These are phyloP conservation scores for Phytophthora sojae DNA, from an alignment of 352 stramenopile species.

Conservation along the genomic window DNA sequence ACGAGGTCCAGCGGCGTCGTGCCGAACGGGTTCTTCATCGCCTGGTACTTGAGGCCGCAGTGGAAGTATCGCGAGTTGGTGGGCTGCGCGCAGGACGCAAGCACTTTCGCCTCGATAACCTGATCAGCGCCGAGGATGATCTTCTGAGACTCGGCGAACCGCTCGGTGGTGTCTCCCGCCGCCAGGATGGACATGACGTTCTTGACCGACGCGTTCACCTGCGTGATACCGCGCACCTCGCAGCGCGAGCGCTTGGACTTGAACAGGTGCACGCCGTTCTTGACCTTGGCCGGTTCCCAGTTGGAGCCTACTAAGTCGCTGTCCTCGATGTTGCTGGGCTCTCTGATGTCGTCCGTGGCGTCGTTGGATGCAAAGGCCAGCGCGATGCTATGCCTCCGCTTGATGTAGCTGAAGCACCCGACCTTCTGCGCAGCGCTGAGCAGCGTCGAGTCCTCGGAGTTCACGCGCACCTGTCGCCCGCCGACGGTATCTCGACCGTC, in stretches of 20 bases:
- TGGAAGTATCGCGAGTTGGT: conserved; percentile 77
- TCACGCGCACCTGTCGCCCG: conserved; percentile 9
- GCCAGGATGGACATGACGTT: conserved; percentile 84
- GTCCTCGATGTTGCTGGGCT: conserved; percentile 49
- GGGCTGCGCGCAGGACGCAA: conserved; percentile 68
- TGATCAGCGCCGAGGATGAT: conserved; percentile 68
- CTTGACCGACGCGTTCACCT: conserved; percentile 83
- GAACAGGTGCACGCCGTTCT: conserved; percentile 79
- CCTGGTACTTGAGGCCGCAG: conserved; percentile 85
- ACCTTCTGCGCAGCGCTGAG: conserved; percentile 75
- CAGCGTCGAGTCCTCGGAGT: conserved; percentile 20
- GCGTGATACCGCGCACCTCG: conserved; percentile 75
- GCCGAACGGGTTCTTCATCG: conserved; percentile 84
- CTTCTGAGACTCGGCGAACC: conserved; percentile 69
- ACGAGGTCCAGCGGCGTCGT: conserved; percentile 72
- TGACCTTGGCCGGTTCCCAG: conserved; percentile 71
- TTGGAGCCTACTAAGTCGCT: conserved; percentile 37
- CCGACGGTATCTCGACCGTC: conserved; percentile 20
- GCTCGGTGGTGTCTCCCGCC: conserved; percentile 56
- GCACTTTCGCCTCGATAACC: conserved; percentile 70
- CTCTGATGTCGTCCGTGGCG: conserved; percentile 27
- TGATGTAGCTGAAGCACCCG: conserved; percentile 88
- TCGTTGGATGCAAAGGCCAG: conserved; percentile 70
- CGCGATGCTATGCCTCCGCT: conserved; percentile 73
- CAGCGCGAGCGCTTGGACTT: conserved; percentile 74